These are phyloP conservation scores for Amphirosellinia nigrospora DNA, from an alignment of 495 filamentous ascomycete genomes.

Conservation along the genomic window DNA sequence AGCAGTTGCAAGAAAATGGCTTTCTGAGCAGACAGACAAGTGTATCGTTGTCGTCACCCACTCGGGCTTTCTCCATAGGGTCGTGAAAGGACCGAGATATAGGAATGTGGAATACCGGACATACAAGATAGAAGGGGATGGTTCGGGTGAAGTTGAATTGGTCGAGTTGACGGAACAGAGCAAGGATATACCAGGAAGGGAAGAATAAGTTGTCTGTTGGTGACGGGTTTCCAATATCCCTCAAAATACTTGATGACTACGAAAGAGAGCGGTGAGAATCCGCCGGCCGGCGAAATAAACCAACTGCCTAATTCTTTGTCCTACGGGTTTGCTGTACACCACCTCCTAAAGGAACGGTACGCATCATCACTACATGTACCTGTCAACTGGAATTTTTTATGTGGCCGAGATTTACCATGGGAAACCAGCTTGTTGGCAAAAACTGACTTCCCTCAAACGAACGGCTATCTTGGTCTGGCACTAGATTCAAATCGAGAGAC, in stretches of 20 bases:
- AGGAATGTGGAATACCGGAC: conserved; percentile 58
- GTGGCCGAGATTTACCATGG: conserved; percentile 45
- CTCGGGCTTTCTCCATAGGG: conserved; percentile 54
- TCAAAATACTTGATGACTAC: background rate
- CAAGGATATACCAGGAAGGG: conserved; percentile 20
- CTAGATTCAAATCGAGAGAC: conserved; percentile 40
- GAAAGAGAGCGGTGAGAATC: background rate
- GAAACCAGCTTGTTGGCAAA: conserved; percentile 35
- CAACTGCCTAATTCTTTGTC: background rate
- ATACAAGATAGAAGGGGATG: conserved; percentile 49
- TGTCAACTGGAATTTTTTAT: conserved; percentile 16
- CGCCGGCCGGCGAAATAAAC: background rate
- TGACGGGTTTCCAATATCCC: background rate
- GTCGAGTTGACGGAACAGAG: conserved; percentile 35
- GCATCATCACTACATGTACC: too few species aligned
- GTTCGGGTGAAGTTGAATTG: conserved; percentile 39
- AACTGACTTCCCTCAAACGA: conserved; percentile 44
- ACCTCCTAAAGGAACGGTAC: background rate
- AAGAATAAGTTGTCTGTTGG: background rate
- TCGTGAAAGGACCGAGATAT: conserved; percentile 44
- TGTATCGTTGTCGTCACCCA: conserved; percentile 60
- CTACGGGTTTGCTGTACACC: background rate
- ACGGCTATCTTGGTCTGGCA: conserved; percentile 42
- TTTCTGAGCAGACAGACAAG: conserved; percentile 54
- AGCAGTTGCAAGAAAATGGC: conserved; percentile 45